Conservation (phyloP, 1,139 yeast genomes). For the Lipomyces yarrowii region DNA sequence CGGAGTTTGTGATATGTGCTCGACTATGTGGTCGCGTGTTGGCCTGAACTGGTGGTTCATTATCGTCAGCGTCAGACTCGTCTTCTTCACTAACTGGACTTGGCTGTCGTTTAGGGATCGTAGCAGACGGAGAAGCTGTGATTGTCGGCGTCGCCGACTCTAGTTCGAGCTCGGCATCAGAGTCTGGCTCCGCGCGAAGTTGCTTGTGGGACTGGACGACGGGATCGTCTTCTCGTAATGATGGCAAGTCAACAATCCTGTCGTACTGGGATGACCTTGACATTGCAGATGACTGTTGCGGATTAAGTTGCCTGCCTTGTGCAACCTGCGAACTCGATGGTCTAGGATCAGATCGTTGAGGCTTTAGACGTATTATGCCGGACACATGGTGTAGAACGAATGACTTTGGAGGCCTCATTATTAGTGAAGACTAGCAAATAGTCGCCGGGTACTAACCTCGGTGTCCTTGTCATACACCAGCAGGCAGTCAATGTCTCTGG, state of each 20-base stretch:
- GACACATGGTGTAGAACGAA: slow-evolving; percentile 25
- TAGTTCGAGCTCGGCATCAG: not conserved
- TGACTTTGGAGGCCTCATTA: slow-evolving; percentile 7
- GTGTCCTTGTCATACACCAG: slow-evolving; percentile 31
- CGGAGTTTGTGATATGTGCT: not conserved
- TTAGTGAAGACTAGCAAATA: slow-evolving; percentile 1
- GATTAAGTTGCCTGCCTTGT: not conserved
- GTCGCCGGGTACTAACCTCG: slow-evolving; percentile 3
- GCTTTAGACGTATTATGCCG: slow-evolving; percentile 26
- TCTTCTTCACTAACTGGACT: slow-evolving; percentile 3
- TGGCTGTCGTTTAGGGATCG: slow-evolving; percentile 2
- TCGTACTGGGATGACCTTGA: slow-evolving; percentile 1
- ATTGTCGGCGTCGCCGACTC: not conserved
- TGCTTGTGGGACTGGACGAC: not conserved
- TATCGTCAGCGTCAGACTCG: slow-evolving; percentile 24
- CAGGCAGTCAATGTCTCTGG: slow-evolving; percentile 33
- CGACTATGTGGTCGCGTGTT: slow-evolving; percentile 10
- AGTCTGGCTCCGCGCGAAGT: not conserved
- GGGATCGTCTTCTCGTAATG: slow-evolving; percentile 5
- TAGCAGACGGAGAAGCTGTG: not conserved
- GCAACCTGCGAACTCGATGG: not conserved
- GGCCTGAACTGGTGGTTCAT: slow-evolving; percentile 5
- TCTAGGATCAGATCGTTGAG: slow-evolving; percentile 22
- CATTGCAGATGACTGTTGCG: not conserved
- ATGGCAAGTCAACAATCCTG: slow-evolving; percentile 19